A percentile compares a stretch with the other conserved stretches of the same genome.
These are phyloP conservation scores for Medicago arabica DNA, from an alignment of 306 rosid genomes.

Conservation along the genomic window DNA sequence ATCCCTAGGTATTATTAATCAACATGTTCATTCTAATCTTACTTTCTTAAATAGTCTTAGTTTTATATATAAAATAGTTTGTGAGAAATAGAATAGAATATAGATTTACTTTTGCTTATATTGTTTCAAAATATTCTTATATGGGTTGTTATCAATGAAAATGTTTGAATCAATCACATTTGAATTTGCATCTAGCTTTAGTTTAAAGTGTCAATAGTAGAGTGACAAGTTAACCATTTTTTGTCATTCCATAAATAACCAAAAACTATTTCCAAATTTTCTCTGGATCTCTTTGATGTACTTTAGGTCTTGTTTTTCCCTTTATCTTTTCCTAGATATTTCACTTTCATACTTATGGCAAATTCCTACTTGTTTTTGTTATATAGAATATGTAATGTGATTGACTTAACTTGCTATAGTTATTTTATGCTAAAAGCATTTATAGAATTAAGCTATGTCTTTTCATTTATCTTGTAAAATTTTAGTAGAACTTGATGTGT, in stretches of 20 bases:
- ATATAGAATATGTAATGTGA: neutral
- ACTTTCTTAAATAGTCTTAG: neutral
- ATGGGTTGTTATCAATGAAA: constrained; percentile 6
- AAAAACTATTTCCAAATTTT: constrained; percentile 22
- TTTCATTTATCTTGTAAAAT: constrained; percentile 14
- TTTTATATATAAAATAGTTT: neutral
- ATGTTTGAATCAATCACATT: constrained; percentile 13
- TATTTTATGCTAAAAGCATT: neutral
- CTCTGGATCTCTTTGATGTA: constrained; percentile 12
- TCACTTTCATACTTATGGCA: constrained; percentile 9
- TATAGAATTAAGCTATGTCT: constrained; percentile 8
- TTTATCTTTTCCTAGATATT: constrained; percentile 25
- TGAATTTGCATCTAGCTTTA: neutral
- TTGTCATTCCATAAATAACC: constrained; percentile 19
- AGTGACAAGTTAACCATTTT: neutral
- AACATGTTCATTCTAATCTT: constrained; percentile 17
- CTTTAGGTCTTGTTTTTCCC: neutral
- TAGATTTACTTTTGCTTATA: neutral
- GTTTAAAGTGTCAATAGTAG: neutral
- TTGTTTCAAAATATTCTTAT: neutral
- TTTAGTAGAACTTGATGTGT: constrained; percentile 19
- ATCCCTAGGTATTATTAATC: constrained; percentile 52
- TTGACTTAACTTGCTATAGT: constrained; percentile 1
- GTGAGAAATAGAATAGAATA: neutral
- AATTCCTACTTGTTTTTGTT: neutral